Percentiles rank a stretch among this genome's conserved stretches.
phyloP scores from a whole-genome alignment of 352 stramenopile genomes.

The Phytophthora megakarya region DNA sequence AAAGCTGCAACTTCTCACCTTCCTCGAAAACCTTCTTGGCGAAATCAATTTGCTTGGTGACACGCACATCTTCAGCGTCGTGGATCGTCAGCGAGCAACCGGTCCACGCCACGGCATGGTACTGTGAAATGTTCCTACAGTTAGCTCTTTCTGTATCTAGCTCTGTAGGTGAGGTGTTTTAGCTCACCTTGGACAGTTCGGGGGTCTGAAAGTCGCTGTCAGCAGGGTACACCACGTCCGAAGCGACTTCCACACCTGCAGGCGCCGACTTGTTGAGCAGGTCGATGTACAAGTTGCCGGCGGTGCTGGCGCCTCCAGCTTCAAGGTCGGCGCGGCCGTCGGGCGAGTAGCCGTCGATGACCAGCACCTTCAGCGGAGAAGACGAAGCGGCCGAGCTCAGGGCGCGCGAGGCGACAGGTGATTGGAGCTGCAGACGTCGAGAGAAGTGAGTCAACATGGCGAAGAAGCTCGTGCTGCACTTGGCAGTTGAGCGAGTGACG shows the following conservation, averaged over 20 bases:
- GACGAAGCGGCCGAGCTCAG: constrained; percentile 34
- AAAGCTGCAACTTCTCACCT: constrained; percentile 30
- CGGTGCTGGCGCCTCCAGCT: constrained; percentile 66
- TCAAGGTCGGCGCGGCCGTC: constrained; percentile 71
- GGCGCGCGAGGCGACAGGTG: constrained; percentile 15
- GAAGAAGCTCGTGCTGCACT: neutral
- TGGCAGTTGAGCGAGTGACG: constrained; percentile 28
- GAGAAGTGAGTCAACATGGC: constrained; percentile 34
- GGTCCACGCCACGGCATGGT: constrained; percentile 80
- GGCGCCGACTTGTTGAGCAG: constrained; percentile 69
- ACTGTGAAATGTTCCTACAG: constrained; percentile 32
- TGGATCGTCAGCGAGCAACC: constrained; percentile 79
- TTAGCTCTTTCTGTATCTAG: constrained; percentile 1
- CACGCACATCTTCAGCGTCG: constrained; percentile 54
- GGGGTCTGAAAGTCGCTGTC: constrained; percentile 68
- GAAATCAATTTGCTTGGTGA: constrained; percentile 79
- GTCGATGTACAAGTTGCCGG: constrained; percentile 70
- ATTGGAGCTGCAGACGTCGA: constrained; percentile 10
- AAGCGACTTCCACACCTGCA: constrained; percentile 43
- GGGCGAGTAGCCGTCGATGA: constrained; percentile 81
- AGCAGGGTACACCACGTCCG: constrained; percentile 72
- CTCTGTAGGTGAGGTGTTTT: neutral
- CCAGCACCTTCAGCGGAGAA: constrained; percentile 60
- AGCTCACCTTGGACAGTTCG: constrained; percentile 58
- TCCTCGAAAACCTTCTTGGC: constrained; percentile 68